Conservation (phyloP, 768 basidiomycete genomes). For the Leccinum boreale region DNA sequence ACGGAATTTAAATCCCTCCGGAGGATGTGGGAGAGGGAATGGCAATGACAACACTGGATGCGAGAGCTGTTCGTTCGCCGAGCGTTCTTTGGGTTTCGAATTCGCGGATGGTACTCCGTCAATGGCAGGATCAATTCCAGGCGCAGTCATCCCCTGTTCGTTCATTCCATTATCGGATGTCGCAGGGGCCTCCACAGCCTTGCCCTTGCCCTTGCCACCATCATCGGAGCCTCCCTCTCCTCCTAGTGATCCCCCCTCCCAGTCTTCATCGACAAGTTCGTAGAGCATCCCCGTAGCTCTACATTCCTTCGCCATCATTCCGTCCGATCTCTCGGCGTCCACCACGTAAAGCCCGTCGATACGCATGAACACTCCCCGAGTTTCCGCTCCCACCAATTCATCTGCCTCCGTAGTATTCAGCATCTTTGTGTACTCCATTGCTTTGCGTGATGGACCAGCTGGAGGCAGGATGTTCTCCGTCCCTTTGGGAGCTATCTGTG, state of each 20-base stretch:
- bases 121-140: constrained; percentile 18
- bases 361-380: constrained; percentile 68
- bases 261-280: constrained; percentile 75
- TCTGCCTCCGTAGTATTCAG: constrained; percentile 4
- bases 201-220: constrained; percentile 31
- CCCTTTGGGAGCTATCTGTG: constrained; percentile 65
- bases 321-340: constrained; percentile 45
- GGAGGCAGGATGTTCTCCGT: constrained; percentile 57
- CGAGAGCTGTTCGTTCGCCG: constrained; percentile 33
- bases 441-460: constrained; percentile 47
- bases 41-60: constrained; percentile 32
- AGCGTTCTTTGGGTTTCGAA: constrained; percentile 15
- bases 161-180: constrained; percentile 4
- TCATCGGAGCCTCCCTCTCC: constrained; percentile 3
- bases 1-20: constrained; percentile 67
- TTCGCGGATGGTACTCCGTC: constrained; percentile 11
- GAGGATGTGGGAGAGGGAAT: constrained; percentile 57
- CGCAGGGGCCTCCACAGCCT: constrained; percentile 25
- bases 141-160: constrained; percentile 5
- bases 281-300: constrained; percentile 72
- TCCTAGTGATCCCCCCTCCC: constrained; percentile 42
- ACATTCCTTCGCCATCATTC: constrained; percentile 49
- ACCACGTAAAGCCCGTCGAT: constrained; percentile 64
- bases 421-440: constrained; percentile 28
- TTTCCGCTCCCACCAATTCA: constrained; percentile 25